phyloP scores from a whole-genome alignment of 2,329 filamentous ascomycete genomes.

The Hawksworthiomyces lignivorus region DNA sequence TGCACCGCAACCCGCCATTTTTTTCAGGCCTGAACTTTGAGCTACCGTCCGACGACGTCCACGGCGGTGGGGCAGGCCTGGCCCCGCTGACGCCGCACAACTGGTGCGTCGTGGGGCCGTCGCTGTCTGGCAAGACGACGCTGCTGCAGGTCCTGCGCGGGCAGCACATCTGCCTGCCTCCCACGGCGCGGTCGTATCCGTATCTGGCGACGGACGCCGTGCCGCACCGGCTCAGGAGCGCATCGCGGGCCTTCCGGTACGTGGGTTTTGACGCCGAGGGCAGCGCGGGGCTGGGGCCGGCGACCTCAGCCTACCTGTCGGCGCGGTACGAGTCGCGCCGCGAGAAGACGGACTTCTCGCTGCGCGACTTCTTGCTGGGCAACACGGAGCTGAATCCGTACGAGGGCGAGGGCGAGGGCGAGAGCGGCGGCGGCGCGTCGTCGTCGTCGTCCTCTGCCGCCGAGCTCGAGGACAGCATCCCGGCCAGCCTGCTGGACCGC shows the following conservation, averaged over 20 bases:
- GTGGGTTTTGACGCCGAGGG: conserved; percentile 80
- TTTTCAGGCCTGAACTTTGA: conserved; percentile 66
- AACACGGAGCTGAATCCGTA: conserved; percentile 76
- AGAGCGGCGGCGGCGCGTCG: not conserved
- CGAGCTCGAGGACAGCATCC: conserved; percentile 38
- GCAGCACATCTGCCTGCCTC: conserved; percentile 66
- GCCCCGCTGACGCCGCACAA: conserved; percentile 38
- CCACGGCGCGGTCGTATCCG: conserved; percentile 68
- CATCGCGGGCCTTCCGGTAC: conserved; percentile 68
- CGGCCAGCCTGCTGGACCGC: conserved; percentile 41
- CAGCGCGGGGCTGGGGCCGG: conserved; percentile 38
- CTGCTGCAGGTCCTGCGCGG: conserved; percentile 75
- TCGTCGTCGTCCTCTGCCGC: conserved; percentile 21
- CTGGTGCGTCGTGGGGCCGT: conserved; percentile 81
- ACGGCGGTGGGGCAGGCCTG: conserved; percentile 24
- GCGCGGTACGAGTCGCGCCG: conserved; percentile 83
- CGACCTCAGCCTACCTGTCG: conserved; percentile 70
- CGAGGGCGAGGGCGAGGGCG: conserved; percentile 27
- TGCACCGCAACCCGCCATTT: conserved; percentile 58
- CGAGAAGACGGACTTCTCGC: conserved; percentile 80
- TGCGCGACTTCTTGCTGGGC: conserved; percentile 72
- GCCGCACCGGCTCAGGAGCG: conserved; percentile 45
- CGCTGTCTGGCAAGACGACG: conserved; percentile 70
- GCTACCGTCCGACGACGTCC: conserved; percentile 41
- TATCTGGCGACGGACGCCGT: conserved; percentile 61